Evolutionary conservation across 768 basidiomycete genomes (phyloP).

Genomic region (Suillus tomentosus): DNA sequence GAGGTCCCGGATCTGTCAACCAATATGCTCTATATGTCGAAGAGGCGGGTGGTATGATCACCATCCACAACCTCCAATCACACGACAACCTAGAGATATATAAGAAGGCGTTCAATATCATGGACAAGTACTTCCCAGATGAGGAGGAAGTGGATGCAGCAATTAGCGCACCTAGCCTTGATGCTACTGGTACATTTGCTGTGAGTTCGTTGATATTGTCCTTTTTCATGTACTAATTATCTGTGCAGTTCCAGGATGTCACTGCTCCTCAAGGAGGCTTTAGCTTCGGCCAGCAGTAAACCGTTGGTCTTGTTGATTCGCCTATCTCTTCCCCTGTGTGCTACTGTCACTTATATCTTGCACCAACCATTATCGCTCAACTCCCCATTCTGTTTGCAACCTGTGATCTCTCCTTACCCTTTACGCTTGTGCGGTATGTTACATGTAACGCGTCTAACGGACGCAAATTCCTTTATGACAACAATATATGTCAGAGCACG

Average conservation of each 20-base stretch:
- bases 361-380: not conserved
- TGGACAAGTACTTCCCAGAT: slow-evolving; percentile 98
- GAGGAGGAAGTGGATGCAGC: slow-evolving; percentile 92
- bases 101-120: slow-evolving; percentile 99
- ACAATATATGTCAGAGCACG: slow-evolving; percentile 21
- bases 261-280: slow-evolving; percentile 94
- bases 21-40: slow-evolving; percentile 94
- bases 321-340: slow-evolving; percentile 12
- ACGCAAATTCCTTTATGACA: slow-evolving; percentile 27
- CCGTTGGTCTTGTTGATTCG: slow-evolving; percentile 7
- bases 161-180: slow-evolving; percentile 74
- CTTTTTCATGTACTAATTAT: slow-evolving; percentile 14
- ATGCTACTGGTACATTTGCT: slow-evolving; percentile 72
- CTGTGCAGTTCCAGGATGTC: slow-evolving; percentile 76
- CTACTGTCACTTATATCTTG: slow-evolving; percentile 8
- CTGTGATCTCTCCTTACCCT: slow-evolving; percentile 18
- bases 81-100: slow-evolving; percentile 99
- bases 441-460: slow-evolving; percentile 36
- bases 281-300: slow-evolving; percentile 78
- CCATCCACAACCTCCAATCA: slow-evolving; percentile 98
- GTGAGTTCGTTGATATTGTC: slow-evolving; percentile 43
- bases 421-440: slow-evolving; percentile 18
- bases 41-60: slow-evolving; percentile 98
- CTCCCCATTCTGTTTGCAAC: slow-evolving; percentile 16
- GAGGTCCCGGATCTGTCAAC: slow-evolving; percentile 82